These are phyloP conservation scores for Ampelocalamus luodianensis DNA, from an alignment of 176 grass and related monocot genomes.

Conservation along the genomic window DNA sequence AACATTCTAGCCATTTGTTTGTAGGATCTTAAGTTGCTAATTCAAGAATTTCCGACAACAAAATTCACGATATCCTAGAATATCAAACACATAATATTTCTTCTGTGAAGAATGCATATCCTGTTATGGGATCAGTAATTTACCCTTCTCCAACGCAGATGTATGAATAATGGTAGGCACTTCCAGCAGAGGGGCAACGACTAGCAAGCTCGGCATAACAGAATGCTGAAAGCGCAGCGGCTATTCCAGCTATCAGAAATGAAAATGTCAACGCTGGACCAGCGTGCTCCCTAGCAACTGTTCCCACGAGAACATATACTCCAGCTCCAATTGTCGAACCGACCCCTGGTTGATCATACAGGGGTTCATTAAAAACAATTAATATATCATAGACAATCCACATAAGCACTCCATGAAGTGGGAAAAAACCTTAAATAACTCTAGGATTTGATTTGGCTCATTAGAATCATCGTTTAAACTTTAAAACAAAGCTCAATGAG, in stretches of 20 bases:
- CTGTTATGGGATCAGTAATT: slow-evolving; percentile 33
- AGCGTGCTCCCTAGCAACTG: slow-evolving; percentile 78
- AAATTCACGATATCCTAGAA: not conserved
- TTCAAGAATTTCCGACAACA: slow-evolving; percentile 14
- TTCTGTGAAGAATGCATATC: slow-evolving; percentile 21
- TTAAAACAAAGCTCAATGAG: not conserved
- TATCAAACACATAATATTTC: slow-evolving; percentile 18
- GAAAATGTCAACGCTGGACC: slow-evolving; percentile 77
- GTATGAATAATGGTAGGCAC: slow-evolving; percentile 86
- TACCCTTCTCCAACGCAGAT: slow-evolving; percentile 88
- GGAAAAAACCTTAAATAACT: not conserved
- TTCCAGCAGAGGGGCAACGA: slow-evolving; percentile 83
- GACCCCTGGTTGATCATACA: slow-evolving; percentile 58
- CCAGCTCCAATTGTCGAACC: slow-evolving; percentile 81
- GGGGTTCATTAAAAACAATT: not conserved
- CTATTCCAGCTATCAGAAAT: slow-evolving; percentile 88
- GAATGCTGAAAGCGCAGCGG: slow-evolving; percentile 80
- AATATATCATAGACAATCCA: slow-evolving; percentile 6
- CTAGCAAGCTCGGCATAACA: slow-evolving; percentile 89
- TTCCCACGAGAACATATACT: slow-evolving; percentile 83
- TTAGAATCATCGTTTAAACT: not conserved
- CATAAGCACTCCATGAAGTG: not conserved
- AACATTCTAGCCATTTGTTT: slow-evolving; percentile 38
- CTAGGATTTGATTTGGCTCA: not conserved
- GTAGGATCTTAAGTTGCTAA: not conserved